A percentile compares a stretch with the other conserved stretches of the same genome.
Conservation (phyloP, 2,329 filamentous ascomycete genomes). For the Geoglossum cookeanum region DNA sequence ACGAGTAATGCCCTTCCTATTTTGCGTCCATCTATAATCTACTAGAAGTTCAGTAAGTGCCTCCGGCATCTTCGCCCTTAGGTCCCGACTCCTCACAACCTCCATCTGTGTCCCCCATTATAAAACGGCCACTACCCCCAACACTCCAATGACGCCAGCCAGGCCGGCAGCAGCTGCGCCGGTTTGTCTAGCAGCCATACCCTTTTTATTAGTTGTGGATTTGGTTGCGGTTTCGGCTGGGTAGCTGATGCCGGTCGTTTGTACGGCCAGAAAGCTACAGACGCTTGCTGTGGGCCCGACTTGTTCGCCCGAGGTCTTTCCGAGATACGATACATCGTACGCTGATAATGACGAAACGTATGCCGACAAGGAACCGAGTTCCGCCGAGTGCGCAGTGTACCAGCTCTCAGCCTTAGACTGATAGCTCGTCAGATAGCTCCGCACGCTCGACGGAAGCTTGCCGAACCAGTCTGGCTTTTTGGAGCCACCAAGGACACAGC, state of each 20-base stretch:
- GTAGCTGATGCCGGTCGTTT: background rate
- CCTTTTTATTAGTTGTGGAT: no score
- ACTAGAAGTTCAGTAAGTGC: no score
- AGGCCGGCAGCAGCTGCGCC: conserved; percentile 6
- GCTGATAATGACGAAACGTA: background rate
- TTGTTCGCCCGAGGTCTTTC: background rate
- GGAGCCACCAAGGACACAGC: background rate
- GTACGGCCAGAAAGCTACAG: background rate
- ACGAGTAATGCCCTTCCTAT: no score
- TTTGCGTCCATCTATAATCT: no score
- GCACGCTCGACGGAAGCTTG: background rate
- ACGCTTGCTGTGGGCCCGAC: background rate
- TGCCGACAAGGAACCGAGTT: background rate
- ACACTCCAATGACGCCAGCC: conserved; percentile 6
- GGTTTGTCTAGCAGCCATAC: conserved; percentile 5
- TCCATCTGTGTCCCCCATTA: no score
- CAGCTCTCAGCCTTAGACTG: background rate
- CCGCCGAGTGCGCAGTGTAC: background rate
- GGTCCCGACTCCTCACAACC: no score
- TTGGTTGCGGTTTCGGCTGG: background rate
- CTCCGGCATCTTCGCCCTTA: no score
- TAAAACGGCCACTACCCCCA: conserved; percentile 6
- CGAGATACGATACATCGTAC: background rate
- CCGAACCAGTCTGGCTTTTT: background rate
- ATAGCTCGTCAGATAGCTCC: background rate